A percentile compares a stretch with the other conserved stretches of the same genome.
phyloP scores from a whole-genome alignment of 768 basidiomycete species.

The Boletus rex-veris region DNA sequence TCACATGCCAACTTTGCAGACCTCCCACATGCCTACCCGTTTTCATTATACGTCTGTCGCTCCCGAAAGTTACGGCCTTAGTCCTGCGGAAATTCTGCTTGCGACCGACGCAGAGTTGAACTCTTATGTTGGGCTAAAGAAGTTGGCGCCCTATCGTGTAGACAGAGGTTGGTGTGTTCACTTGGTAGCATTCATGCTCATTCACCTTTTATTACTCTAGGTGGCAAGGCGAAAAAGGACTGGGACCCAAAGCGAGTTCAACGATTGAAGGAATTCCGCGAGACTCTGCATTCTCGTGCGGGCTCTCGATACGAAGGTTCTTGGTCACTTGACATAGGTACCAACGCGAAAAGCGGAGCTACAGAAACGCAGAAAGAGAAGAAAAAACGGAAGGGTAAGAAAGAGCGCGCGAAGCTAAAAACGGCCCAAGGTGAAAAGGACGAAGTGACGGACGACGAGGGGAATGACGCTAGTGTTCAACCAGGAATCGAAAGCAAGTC shows the following conservation, averaged over 20 bases:
- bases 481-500: not conserved
- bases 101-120: slow-evolving; percentile 94
- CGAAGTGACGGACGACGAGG: not conserved
- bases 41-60: slow-evolving; percentile 85
- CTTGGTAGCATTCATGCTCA: not conserved
- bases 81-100: slow-evolving; percentile 82
- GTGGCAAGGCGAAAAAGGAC: slow-evolving; percentile 24
- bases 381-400: slow-evolving; percentile 70
- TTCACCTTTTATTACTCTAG: slow-evolving; percentile 5
- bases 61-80: slow-evolving; percentile 61
- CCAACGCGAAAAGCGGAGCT: slow-evolving; percentile 3
- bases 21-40: slow-evolving; percentile 85
- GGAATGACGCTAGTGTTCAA: not conserved
- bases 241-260: slow-evolving; percentile 67
- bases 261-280: slow-evolving; percentile 70
- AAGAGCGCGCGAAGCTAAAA: slow-evolving; percentile 58
- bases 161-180: slow-evolving; percentile 33
- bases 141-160: slow-evolving; percentile 85
- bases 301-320: slow-evolving; percentile 16
- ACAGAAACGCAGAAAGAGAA: slow-evolving; percentile 20
- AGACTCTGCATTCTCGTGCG: slow-evolving; percentile 48
- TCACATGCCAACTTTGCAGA: slow-evolving; percentile 42
- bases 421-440: slow-evolving; percentile 19
- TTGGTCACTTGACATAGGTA: slow-evolving; percentile 15
- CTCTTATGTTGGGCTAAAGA: slow-evolving; percentile 84